These are phyloP conservation scores for Allium cepa DNA, from an alignment of 106 monocot species.

Conservation along the genomic window DNA sequence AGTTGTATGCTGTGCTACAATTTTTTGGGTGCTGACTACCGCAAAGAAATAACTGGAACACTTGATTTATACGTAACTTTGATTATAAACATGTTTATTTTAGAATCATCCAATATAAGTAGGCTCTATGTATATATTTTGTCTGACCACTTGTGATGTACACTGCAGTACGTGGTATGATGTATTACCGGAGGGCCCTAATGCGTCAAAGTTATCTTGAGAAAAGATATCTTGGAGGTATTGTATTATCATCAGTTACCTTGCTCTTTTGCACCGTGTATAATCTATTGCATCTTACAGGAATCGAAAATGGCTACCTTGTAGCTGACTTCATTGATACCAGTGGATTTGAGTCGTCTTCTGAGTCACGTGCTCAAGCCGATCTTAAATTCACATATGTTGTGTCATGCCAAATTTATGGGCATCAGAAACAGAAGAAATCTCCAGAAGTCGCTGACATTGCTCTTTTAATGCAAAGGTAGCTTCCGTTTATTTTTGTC, in stretches of 20 bases:
- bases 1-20: too few relatives aligned
- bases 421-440: constrained; percentile 86
- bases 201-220: constrained; percentile 88
- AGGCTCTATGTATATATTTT: too few relatives aligned
- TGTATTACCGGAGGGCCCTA: constrained; percentile 95
- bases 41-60: too few relatives aligned
- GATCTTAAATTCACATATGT: constrained; percentile 98
- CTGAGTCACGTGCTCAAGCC: constrained; percentile 84
- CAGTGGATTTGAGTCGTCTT: constrained; percentile 75
- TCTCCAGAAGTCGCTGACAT: constrained; percentile 88
- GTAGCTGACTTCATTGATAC: constrained; percentile 43
- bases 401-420: constrained; percentile 95
- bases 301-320: constrained; percentile 65
- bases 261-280: background rate
- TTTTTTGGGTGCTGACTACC: too few relatives aligned
- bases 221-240: constrained; percentile 64
- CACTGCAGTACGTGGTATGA: constrained; percentile 89
- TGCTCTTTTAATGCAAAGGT: constrained; percentile 93
- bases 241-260: background rate
- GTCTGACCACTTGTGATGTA: too few relatives aligned
- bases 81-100: too few relatives aligned
- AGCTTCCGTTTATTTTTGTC: background rate
- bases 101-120: too few relatives aligned
- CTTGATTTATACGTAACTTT: too few relatives aligned
- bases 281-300: constrained; percentile 19